Base-by-base conservation (phyloP, 108 stramenopile genomes). In the Cylindrotheca closterium region DNA sequence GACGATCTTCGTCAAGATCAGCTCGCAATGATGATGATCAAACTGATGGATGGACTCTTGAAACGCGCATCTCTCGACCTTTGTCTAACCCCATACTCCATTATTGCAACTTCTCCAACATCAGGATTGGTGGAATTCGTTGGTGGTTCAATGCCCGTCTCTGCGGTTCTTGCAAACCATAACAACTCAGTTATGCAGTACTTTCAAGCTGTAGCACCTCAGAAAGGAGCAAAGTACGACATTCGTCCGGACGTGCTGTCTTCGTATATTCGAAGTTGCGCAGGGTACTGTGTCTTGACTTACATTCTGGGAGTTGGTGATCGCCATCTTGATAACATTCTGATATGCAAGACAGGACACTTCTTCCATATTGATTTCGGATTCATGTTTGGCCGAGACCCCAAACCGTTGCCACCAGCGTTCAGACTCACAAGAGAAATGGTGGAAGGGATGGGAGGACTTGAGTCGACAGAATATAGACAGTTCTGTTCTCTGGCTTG, bases 1-100 rank as follows among this genome's bases (percentile, higher is more conserved):
- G 99, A 99, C 76, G 99, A 99, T 68, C 71, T 99, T 42, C 80
- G 99, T 0, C 99, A 99, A 74, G 99, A 99, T 76, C 98, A 99
- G 69, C 92, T 99, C 4, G 90, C 94, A 30, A 93, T 98, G 31
- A 94, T 96, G 82, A 87, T 99, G 91, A 91, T 99, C 47, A 85
- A 96, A 48, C 82, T 99, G 42, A 97, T 99, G 97, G 99, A 99
- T 79, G 63, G 90, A 3, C 67, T 98, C 5, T 74, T 98, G 60
- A 98, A 99, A 66, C 86, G 92, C 23, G 97, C 92, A 28, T 94
- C 96, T 46, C 84, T 99, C 30, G 97, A 99, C 60, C 77, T 99
- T 23, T 91, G 92, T 58, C 74, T 95, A 8, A 60, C 58, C 17
- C 73, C 75, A 23, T 83, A 84, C 58, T 73, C 82, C 27, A 92